phyloP scores from a whole-genome alignment of 768 basidiomycete species.

The Mycena pura region DNA sequence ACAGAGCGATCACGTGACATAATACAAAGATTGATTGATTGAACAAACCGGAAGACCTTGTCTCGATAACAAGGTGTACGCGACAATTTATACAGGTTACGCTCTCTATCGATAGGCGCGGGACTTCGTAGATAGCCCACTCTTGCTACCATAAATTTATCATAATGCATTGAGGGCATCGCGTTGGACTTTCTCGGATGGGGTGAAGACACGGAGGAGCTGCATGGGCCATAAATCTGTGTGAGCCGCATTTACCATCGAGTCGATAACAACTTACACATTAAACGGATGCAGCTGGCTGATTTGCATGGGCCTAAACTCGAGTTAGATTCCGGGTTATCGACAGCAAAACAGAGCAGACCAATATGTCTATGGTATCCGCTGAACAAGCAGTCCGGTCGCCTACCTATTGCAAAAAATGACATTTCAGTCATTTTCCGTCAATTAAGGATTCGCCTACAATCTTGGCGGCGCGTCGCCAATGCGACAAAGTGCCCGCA shows the following conservation, averaged over 20 bases:
- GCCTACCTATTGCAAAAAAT: no score
- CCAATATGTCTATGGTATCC: constrained; percentile 65
- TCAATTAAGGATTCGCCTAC: no score
- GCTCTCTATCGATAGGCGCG: no score
- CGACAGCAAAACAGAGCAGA: constrained; percentile 47
- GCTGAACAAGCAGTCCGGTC: constrained; percentile 74
- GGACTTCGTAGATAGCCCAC: not conserved
- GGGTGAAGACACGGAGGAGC: constrained; percentile 20
- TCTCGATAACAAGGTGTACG: no score
- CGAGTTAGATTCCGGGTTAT: no score
- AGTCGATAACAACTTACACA: constrained; percentile 41
- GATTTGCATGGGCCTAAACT: constrained; percentile 51
- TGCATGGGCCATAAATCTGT: not conserved
- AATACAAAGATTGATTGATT: not conserved
- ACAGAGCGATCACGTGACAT: no score
- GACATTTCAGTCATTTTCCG: no score
- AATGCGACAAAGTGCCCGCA: constrained; percentile 79
- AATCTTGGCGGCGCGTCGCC: constrained; percentile 74
- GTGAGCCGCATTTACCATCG: not conserved
- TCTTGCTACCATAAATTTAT: constrained; percentile 20
- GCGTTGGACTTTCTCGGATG: constrained; percentile 20
- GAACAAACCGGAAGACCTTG: no score
- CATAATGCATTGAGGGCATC: constrained; percentile 26
- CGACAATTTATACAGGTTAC: not conserved
- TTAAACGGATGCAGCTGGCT: constrained; percentile 62